Conservation (phyloP, 163 green algal genomes). For the Scenedesmus sp. region DNA sequence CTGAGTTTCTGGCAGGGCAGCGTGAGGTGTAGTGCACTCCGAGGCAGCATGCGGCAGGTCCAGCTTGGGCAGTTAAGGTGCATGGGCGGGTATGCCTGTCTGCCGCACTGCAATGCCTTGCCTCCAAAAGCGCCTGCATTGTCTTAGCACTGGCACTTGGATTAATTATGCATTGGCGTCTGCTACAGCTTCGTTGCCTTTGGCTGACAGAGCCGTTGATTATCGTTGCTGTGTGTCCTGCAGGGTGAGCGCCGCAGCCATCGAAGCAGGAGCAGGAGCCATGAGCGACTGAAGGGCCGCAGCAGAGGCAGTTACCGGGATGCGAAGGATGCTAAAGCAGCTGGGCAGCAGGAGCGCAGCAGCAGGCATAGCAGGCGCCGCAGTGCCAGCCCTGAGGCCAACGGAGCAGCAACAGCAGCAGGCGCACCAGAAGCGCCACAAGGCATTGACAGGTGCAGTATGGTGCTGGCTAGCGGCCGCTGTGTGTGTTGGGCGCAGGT, state of each 20-base stretch:
- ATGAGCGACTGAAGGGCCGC: background rate
- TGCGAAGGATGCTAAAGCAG: background rate
- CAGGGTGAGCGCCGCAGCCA: conserved; percentile 14
- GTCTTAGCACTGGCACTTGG: no score
- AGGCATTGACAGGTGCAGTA: conserved; percentile 46
- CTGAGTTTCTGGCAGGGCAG: no score
- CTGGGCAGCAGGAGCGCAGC: background rate
- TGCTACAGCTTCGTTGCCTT: no score
- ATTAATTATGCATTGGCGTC: no score
- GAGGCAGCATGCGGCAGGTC: no score
- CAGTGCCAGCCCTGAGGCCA: conserved; percentile 10
- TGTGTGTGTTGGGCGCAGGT: background rate
- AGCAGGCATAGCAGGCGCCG: background rate
- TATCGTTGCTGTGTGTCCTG: background rate
- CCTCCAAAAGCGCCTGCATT: no score
- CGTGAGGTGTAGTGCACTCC: no score
- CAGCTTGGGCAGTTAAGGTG: no score
- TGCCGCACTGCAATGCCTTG: no score
- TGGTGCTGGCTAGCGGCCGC: background rate
- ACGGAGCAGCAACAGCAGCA: background rate
- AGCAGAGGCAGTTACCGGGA: background rate
- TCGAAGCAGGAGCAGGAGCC: conserved; percentile 20
- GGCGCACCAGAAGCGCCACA: background rate
- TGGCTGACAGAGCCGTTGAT: no score
- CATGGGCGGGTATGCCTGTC: no score